Conservation (phyloP, 805 yeast genomes). For the Pichia scutulata region DNA sequence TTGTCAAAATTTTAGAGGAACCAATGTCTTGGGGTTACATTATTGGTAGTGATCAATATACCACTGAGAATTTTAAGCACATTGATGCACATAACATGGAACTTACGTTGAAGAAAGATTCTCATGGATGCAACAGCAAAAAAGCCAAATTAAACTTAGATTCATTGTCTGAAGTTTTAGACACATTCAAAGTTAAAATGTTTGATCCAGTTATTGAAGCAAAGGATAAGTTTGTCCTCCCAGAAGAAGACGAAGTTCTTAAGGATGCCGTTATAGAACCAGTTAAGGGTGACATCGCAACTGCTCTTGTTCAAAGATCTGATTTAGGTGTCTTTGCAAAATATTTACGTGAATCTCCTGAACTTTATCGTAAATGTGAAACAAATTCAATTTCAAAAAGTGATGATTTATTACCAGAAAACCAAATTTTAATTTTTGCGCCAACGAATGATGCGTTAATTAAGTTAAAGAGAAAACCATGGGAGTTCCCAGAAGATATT, state of each 20-base stretch:
- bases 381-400: conserved; percentile 23
- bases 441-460: conserved; percentile 61
- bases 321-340: conserved; percentile 58
- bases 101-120: conserved; percentile 1
- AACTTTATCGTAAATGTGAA: conserved; percentile 39
- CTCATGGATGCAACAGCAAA: conserved; percentile 1
- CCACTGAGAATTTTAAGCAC: neutral
- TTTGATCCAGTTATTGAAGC: conserved; percentile 1
- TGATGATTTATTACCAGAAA: conserved; percentile 2
- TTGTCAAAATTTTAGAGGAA: neutral
- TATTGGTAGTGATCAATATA: conserved; percentile 4
- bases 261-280: conserved; percentile 22
- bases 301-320: conserved; percentile 31
- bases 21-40: conserved; percentile 4
- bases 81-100: neutral
- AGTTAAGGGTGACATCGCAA: conserved; percentile 25
- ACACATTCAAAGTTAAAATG: conserved; percentile 5
- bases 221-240: conserved; percentile 9
- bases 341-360: conserved; percentile 58
- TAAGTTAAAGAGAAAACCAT: conserved; percentile 52
- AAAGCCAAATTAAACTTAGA: conserved; percentile 1
- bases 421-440: conserved; percentile 50
- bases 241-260: conserved; percentile 3
- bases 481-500: conserved; percentile 65
- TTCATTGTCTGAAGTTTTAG: conserved; percentile 2